Conservation (phyloP, 23 red algal genomes). For the Gracilaria gracilis region DNA sequence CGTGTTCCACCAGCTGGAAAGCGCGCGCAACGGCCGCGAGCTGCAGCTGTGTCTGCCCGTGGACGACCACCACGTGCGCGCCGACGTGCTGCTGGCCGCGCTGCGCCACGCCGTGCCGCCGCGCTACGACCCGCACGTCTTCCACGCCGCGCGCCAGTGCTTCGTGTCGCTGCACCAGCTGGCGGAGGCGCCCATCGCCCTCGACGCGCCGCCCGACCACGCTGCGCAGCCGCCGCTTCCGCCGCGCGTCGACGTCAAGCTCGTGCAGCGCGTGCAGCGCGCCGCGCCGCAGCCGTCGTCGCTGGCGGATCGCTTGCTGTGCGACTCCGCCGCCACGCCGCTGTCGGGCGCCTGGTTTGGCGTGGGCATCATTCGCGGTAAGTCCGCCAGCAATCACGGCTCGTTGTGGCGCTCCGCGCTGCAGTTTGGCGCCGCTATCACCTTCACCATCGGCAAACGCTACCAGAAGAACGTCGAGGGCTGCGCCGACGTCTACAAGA, state of each 20-base stretch:
- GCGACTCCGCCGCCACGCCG: slow-evolving; percentile 34
- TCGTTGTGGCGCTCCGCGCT: slow-evolving; percentile 70
- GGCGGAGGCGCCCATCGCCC: background rate
- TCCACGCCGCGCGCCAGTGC: background rate
- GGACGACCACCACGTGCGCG: background rate
- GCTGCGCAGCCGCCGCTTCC: background rate
- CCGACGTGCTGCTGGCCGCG: background rate
- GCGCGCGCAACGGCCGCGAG: slow-evolving; percentile 36
- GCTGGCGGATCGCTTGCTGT: slow-evolving; percentile 18
- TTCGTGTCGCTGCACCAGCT: background rate
- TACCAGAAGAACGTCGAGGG: slow-evolving; percentile 61
- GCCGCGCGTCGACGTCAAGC: slow-evolving; percentile 35
- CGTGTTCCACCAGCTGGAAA: slow-evolving; percentile 36
- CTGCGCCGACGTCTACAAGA: slow-evolving; percentile 65
- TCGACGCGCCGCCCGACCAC: background rate
- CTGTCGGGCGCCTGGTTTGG: slow-evolving; percentile 62
- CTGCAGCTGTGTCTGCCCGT: background rate
- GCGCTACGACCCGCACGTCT: slow-evolving; percentile 6
- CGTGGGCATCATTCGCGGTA: slow-evolving; percentile 74
- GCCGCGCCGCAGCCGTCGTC: background rate
- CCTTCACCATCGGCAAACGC: slow-evolving; percentile 77
- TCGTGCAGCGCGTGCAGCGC: background rate
- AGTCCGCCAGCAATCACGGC: slow-evolving; percentile 72
- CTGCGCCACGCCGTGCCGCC: background rate
- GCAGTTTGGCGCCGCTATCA: slow-evolving; percentile 69